These are phyloP conservation scores for Clavariopsis aquatica DNA, from an alignment of 495 filamentous ascomycete species.

Conservation along the genomic window DNA sequence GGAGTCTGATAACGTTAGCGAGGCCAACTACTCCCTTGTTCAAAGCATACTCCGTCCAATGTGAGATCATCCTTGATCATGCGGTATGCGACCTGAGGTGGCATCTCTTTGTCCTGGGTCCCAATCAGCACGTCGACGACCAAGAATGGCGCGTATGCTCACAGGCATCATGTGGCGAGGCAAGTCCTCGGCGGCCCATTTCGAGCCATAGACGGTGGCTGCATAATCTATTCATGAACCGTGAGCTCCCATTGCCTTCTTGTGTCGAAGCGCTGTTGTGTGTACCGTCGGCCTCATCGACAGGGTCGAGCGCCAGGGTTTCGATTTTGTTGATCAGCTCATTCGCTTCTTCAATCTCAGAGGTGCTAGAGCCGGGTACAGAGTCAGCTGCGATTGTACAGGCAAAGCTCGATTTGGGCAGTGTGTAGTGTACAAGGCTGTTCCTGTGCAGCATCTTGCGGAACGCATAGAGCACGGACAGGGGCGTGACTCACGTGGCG, in stretches of 20 bases:
- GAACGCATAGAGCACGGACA: neutral
- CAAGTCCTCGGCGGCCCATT: conserved; percentile 74
- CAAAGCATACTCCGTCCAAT: conserved; percentile 65
- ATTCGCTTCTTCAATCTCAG: conserved; percentile 45
- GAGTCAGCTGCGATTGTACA: neutral
- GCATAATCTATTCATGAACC: conserved; percentile 60
- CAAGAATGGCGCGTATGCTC: neutral
- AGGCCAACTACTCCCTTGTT: conserved; percentile 68
- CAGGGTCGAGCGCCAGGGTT: conserved; percentile 49
- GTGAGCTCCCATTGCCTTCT: neutral
- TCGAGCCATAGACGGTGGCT: conserved; percentile 80
- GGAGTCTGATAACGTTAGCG: conserved; percentile 25
- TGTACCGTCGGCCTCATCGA: conserved; percentile 46
- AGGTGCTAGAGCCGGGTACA: conserved; percentile 6
- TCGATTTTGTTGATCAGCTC: conserved; percentile 48
- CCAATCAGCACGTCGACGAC: neutral
- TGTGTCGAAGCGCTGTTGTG: neutral
- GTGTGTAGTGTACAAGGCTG: too few species aligned
- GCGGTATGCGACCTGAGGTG: conserved; percentile 62
- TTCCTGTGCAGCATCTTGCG: neutral
- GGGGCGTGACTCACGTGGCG: conserved; percentile 47
- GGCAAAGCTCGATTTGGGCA: too few species aligned
- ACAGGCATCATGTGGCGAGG: conserved; percentile 84
- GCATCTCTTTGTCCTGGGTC: conserved; percentile 55
- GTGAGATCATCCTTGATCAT: conserved; percentile 95